Evolutionary conservation across 768 basidiomycete genomes (phyloP).

Genomic region (Steccherinum ochraceum): DNA sequence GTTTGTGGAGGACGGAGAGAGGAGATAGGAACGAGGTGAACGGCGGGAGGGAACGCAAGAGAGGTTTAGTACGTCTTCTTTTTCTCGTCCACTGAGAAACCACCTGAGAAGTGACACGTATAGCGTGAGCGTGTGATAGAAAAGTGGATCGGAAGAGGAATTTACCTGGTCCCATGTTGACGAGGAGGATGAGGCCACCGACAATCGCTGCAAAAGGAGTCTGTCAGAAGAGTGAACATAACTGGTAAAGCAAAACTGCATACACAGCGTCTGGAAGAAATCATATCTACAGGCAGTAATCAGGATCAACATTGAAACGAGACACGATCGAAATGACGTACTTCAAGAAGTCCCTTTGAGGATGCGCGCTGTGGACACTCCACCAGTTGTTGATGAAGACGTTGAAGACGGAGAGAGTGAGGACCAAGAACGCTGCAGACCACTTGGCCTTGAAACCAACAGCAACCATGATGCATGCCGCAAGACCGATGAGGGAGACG

Average conservation of each 20-base stretch:
- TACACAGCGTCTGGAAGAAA: constrained; percentile 96
- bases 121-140: constrained; percentile 5
- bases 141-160: constrained; percentile 4
- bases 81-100: constrained; percentile 97
- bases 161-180: constrained; percentile 95
- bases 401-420: constrained; percentile 91
- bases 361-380: constrained; percentile 87
- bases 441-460: constrained; percentile 99
- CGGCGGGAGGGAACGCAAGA: no score
- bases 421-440: constrained; percentile 92
- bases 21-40: no score
- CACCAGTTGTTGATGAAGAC: constrained; percentile 99
- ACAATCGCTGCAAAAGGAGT: constrained; percentile 64
- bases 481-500: constrained; percentile 85
- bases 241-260: constrained; percentile 14
- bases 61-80: constrained; percentile 80
- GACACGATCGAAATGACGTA: constrained; percentile 33
- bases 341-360: constrained; percentile 98
- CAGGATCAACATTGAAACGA: constrained; percentile 4
- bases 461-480: constrained; percentile 92
- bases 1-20: no score
- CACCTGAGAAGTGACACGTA: constrained; percentile 41
- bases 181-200: constrained; percentile 92
- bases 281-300: constrained; percentile 68
- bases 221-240: constrained; percentile 3